Evolutionary conservation across 2,329 filamentous ascomycete species (phyloP).

Genomic region (Ceratocystis albifundus): DNA sequence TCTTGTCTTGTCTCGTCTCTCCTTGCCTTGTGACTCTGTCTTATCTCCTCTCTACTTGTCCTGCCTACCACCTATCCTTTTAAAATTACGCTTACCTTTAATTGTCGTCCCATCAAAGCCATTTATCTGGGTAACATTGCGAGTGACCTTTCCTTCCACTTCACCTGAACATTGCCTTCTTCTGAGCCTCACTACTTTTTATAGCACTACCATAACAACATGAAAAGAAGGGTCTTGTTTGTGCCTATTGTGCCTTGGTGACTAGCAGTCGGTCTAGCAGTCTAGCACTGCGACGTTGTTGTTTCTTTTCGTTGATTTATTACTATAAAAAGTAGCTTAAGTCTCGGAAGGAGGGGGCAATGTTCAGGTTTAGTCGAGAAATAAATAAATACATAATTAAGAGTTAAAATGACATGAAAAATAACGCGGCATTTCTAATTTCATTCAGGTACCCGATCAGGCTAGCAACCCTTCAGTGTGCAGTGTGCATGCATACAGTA

Average conservation of each 20-base stretch:
- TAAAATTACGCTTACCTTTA: conserved; percentile 4
- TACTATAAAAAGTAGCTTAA: background rate
- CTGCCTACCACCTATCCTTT: too few species aligned
- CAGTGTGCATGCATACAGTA: too few species aligned
- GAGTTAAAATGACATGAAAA: background rate
- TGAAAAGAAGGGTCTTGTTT: too few species aligned
- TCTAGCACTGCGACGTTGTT: too few species aligned
- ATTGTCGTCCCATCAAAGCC: background rate
- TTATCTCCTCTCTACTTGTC: background rate
- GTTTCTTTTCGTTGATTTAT: background rate
- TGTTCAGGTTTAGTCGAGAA: background rate
- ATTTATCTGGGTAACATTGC: background rate
- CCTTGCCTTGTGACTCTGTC: background rate
- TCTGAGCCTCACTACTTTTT: too few species aligned
- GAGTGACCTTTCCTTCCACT: too few species aligned
- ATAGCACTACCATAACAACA: too few species aligned
- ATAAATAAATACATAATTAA: background rate
- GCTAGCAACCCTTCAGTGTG: background rate
- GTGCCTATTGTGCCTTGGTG: too few species aligned
- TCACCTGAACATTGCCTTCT: too few species aligned
- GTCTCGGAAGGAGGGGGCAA: conserved; percentile 7
- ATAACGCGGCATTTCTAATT: background rate
- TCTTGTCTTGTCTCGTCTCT: background rate
- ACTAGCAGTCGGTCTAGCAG: too few species aligned
- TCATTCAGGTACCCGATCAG: conserved; percentile 1